These are phyloP conservation scores for Stagonosporopsis tanaceti DNA, from an alignment of 2,329 filamentous ascomycete genomes.

Conservation along the genomic window DNA sequence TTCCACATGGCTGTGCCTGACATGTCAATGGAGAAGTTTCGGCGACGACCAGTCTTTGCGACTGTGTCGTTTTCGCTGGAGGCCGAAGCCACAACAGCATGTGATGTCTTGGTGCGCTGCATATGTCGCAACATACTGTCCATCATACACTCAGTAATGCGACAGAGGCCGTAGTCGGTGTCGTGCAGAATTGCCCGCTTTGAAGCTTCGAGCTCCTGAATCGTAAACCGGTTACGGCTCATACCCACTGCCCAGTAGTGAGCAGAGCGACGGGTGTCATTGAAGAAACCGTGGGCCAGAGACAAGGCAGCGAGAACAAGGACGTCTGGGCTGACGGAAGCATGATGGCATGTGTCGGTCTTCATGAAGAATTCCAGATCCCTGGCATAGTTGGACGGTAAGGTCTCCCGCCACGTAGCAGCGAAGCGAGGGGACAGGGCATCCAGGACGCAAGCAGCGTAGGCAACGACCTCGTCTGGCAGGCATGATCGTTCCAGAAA, in stretches of 20 bases:
- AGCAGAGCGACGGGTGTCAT: slow-evolving; percentile 41
- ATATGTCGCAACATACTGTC: slow-evolving; percentile 41
- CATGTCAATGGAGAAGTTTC: slow-evolving; percentile 38
- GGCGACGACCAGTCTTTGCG: slow-evolving; percentile 27
- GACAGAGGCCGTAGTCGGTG: slow-evolving; percentile 49
- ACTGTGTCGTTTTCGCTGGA: slow-evolving; percentile 2
- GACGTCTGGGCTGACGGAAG: slow-evolving; percentile 40
- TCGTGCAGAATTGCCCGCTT: slow-evolving; percentile 46
- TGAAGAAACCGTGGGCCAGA: slow-evolving; percentile 46
- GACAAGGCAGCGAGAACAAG: slow-evolving; percentile 48
- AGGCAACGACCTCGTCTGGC: slow-evolving; percentile 47
- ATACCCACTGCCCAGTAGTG: slow-evolving; percentile 46
- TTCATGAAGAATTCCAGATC: slow-evolving; percentile 25
- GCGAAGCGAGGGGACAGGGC: slow-evolving; percentile 45
- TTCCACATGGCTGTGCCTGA: slow-evolving; percentile 42
- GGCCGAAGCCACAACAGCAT: background rate
- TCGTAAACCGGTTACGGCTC: slow-evolving; percentile 32
- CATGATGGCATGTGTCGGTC: slow-evolving; percentile 25
- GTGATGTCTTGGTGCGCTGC: slow-evolving; percentile 28
- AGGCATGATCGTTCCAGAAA: slow-evolving; percentile 45
- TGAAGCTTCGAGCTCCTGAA: slow-evolving; percentile 43
- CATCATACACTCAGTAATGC: slow-evolving; percentile 46
- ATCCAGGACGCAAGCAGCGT: slow-evolving; percentile 51
- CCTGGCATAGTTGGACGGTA: slow-evolving; percentile 27
- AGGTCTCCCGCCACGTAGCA: slow-evolving; percentile 38